Conservation (phyloP, 2,329 filamentous ascomycete genomes). For the Colletotrichum navitas region DNA sequence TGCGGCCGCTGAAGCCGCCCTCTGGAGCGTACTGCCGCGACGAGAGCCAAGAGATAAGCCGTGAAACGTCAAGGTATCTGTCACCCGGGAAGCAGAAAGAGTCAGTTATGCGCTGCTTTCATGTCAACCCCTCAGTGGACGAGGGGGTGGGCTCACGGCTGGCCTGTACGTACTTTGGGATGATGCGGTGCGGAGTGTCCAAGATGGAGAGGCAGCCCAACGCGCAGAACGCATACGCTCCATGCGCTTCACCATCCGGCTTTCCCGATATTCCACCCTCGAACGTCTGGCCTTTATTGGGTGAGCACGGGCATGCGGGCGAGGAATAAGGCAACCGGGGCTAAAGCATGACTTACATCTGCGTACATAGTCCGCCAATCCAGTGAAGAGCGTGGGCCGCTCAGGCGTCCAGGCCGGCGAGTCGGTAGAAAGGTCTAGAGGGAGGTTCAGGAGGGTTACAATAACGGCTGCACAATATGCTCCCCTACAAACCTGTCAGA, state of each 20-base stretch:
- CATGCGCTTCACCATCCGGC: slow-evolving; percentile 92
- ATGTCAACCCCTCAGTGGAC: slow-evolving; percentile 55
- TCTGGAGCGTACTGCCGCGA: slow-evolving; percentile 91
- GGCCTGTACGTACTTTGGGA: slow-evolving; percentile 72
- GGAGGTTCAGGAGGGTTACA: slow-evolving; percentile 85
- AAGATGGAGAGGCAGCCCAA: slow-evolving; percentile 90
- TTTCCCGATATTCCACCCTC: slow-evolving; percentile 93
- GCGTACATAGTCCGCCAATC: slow-evolving; percentile 83
- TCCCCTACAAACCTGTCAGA: slow-evolving; percentile 67
- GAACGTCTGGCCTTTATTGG: slow-evolving; percentile 81
- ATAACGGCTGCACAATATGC: slow-evolving; percentile 92
- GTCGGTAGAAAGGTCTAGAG: slow-evolving; percentile 80
- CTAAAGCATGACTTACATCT: slow-evolving; percentile 71
- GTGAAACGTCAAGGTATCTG: slow-evolving; percentile 81
- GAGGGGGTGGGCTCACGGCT: slow-evolving; percentile 11
- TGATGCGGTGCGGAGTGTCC: slow-evolving; percentile 79
- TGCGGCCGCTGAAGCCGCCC: slow-evolving; percentile 91
- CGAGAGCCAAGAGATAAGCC: slow-evolving; percentile 88
- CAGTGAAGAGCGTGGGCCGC: slow-evolving; percentile 74
- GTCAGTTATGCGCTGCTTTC: slow-evolving; percentile 49
- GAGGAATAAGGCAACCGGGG: slow-evolving; percentile 21
- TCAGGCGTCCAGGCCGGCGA: slow-evolving; percentile 76
- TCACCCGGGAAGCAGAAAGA: slow-evolving; percentile 35
- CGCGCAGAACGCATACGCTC: slow-evolving; percentile 95
- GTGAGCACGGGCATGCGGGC: slow-evolving; percentile 10